phyloP scores from a whole-genome alignment of 2,329 filamentous ascomycete species.

The Paramyrothecium sp. region DNA sequence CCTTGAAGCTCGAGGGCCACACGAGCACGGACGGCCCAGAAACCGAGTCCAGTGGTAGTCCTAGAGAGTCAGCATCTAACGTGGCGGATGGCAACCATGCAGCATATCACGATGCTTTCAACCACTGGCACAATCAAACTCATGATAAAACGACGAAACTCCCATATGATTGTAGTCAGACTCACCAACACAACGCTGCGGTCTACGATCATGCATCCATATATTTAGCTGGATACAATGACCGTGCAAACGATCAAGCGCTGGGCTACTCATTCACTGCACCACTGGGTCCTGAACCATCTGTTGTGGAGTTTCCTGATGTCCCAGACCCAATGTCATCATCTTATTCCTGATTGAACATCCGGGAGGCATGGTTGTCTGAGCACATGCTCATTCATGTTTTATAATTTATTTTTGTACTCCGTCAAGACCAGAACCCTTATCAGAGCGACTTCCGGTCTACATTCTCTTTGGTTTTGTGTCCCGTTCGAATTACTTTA shows the following conservation, averaged over 20 bases:
- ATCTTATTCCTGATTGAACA: background rate
- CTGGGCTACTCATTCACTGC: background rate
- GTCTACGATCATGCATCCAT: background rate
- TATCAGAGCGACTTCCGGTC: background rate
- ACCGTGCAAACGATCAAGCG: background rate
- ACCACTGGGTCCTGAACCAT: background rate
- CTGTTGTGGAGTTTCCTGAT: background rate
- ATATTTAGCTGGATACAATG: background rate
- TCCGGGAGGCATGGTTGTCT: background rate
- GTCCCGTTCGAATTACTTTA: background rate
- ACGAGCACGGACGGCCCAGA: background rate
- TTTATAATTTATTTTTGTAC: background rate
- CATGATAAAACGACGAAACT: background rate
- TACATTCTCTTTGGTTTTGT: background rate
- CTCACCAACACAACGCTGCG: background rate
- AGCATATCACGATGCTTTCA: background rate
- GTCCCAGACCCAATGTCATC: background rate
- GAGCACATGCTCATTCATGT: background rate
- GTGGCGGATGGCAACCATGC: background rate
- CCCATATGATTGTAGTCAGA: background rate
- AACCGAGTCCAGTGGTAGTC: background rate
- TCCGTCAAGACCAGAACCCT: background rate
- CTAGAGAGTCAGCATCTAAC: background rate
- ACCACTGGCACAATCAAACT: background rate
- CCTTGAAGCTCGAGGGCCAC: background rate